These are phyloP conservation scores for Diaporthe humulicola DNA, from an alignment of 2,329 filamentous ascomycete genomes.

Conservation along the genomic window DNA sequence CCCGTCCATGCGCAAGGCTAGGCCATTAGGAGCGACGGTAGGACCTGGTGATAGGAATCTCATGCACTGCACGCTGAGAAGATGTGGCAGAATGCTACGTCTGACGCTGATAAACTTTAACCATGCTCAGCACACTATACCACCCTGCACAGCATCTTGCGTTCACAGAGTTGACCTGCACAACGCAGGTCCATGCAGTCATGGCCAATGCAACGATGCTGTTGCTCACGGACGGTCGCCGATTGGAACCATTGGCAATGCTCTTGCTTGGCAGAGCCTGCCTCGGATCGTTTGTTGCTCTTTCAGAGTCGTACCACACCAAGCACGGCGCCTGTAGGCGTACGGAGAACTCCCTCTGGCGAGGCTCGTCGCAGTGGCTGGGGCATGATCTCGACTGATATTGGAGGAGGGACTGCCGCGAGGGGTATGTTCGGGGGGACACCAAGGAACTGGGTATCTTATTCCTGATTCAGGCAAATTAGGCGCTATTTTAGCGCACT, in stretches of 20 bases:
- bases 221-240: not conserved
- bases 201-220: not conserved
- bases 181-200: not conserved
- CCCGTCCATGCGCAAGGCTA: not conserved
- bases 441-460: conserved; percentile 33
- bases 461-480: conserved; percentile 30
- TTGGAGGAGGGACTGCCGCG: conserved; percentile 27
- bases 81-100: not conserved
- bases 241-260: not conserved
- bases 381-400: not conserved
- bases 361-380: not conserved
- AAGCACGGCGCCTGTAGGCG: not conserved
- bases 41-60: not conserved
- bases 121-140: not conserved
- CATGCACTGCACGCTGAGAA: not conserved
- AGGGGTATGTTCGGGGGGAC: conserved; percentile 19
- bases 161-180: not conserved
- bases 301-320: not conserved
- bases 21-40: not conserved
- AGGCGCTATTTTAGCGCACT: conserved; percentile 35
- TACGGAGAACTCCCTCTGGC: not conserved
- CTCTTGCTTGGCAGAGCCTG: not conserved
- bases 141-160: not conserved
- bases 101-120: not conserved
- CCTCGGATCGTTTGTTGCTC: not conserved